These are phyloP conservation scores for Cercospora berteroae DNA, from an alignment of 2,329 filamentous ascomycete species.

Conservation along the genomic window DNA sequence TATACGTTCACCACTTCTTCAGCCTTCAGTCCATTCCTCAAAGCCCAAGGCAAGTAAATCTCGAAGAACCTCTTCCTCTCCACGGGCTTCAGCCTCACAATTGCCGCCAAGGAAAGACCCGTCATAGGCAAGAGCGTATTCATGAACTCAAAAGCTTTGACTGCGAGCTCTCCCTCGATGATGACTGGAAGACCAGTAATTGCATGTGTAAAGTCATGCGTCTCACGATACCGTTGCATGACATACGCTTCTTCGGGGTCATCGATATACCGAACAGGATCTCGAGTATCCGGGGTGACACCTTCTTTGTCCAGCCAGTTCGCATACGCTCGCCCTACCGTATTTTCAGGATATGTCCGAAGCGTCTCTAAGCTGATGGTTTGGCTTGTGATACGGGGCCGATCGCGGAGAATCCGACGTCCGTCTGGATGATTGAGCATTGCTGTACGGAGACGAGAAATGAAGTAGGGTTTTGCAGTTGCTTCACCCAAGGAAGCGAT, in stretches of 20 bases:
- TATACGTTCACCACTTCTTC: slow-evolving; percentile 92
- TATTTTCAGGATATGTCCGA: slow-evolving; percentile 67
- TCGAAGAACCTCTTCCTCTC: slow-evolving; percentile 67
- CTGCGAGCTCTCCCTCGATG: slow-evolving; percentile 92
- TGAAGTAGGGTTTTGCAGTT: slow-evolving; percentile 92
- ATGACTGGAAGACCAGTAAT: slow-evolving; percentile 86
- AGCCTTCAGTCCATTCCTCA: slow-evolving; percentile 72
- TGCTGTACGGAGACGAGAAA: slow-evolving; percentile 81
- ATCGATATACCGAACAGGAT: slow-evolving; percentile 83
- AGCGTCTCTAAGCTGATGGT: slow-evolving; percentile 67
- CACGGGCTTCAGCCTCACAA: slow-evolving; percentile 60
- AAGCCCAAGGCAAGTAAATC: slow-evolving; percentile 85
- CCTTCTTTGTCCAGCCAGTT: slow-evolving; percentile 92
- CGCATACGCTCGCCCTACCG: slow-evolving; percentile 78
- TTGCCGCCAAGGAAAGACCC: slow-evolving; percentile 75
- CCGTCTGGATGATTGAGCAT: slow-evolving; percentile 86
- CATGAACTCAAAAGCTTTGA: slow-evolving; percentile 96
- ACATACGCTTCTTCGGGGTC: slow-evolving; percentile 96
- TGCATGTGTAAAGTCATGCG: slow-evolving; percentile 96
- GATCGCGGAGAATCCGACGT: slow-evolving; percentile 83
- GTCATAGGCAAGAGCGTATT: slow-evolving; percentile 97
- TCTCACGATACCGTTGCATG: slow-evolving; percentile 96
- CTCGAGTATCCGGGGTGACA: slow-evolving; percentile 85
- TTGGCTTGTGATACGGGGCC: slow-evolving; percentile 79
- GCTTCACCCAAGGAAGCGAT: slow-evolving; percentile 93